Evolutionary conservation across 2,329 filamentous ascomycete genomes (phyloP), one percentile per base, ranked within the genome.

Genomic region (Proliferodiscus dingleyae): DNA sequence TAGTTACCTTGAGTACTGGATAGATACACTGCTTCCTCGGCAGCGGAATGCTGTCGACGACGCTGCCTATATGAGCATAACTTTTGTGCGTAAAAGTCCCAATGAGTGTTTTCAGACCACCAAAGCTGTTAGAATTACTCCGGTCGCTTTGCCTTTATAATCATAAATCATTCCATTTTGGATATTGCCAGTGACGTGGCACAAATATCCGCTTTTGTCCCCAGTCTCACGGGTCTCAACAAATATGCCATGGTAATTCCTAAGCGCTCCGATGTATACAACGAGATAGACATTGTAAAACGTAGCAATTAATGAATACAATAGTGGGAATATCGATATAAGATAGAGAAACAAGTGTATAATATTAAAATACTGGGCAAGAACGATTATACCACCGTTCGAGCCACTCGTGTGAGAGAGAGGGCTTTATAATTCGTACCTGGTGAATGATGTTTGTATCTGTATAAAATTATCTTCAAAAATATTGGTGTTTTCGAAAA

Each of bases 161-260:
- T 15, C 13, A 42, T 49, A 24, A 4, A 37, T 18, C 43, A 46
- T 49, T 26, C 47, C 43, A 11, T 49, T 38, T 8, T 43, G 38
- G 21, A 49, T 49, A 21, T 46, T 33, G 11, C 47, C 37, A 9
- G 22, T 37, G 22, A 46, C 43, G 42, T 49, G 38, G 29, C 39
- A 49, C 13, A 49, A 24, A 43, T 41, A 41, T 11, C 47, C 43
- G 22, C 23, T 29, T 11, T 41, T 38, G 18, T 10, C 24, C 16
- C 47, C 47, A 2, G 23, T 15, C 24, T 43, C 38, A 26, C 43
- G 15, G 6, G 43, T 46, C 13, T 49, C 43, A 16, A 49, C 28
- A 19, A 49, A 49, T 22, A 46, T 41, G 13, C 4, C 36, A n/a
- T n/a, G 26, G 26, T 29, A n/a, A 5, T 29, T 29, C n/a, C 26